These are phyloP conservation scores for Akebia trifoliata DNA, from an alignment of 164 flowering plant genomes.

Conservation along the genomic window DNA sequence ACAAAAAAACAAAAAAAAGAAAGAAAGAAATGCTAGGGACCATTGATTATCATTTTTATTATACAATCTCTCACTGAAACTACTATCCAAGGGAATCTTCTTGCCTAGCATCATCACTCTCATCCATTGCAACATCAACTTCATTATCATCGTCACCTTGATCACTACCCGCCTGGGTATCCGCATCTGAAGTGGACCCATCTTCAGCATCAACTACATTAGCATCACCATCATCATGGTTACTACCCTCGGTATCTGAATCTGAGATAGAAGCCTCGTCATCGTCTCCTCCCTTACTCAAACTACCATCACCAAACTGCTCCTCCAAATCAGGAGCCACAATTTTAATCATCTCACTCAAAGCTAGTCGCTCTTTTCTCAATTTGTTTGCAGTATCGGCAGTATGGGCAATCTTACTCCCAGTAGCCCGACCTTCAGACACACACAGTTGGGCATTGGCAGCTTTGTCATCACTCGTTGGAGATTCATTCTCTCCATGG, in stretches of 20 bases:
- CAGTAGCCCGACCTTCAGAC: conserved; percentile 47
- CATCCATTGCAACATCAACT: conserved; percentile 24
- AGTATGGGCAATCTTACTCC: conserved; percentile 52
- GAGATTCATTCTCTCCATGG: conserved; percentile 80
- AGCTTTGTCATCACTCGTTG: conserved; percentile 29
- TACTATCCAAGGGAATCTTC: conserved; percentile 50
- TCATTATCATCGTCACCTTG: conserved; percentile 14
- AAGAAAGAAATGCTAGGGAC: no score
- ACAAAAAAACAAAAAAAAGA: no score
- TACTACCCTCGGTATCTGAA: conserved; percentile 53
- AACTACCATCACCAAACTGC: conserved; percentile 30
- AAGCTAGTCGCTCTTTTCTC: conserved; percentile 45
- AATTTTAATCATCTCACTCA: conserved; percentile 75
- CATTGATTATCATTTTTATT: no score
- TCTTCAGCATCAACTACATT: conserved; percentile 16
- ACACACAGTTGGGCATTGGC: conserved; percentile 11
- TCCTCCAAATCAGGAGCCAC: conserved; percentile 69
- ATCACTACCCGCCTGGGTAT: conserved; percentile 33
- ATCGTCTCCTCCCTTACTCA: conserved; percentile 16
- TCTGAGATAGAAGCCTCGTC: conserved; percentile 27
- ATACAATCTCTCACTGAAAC: not conserved
- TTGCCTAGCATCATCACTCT: conserved; percentile 46
- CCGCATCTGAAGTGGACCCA: conserved; percentile 40
- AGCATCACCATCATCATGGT: conserved; percentile 31
- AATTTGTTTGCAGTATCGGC: conserved; percentile 19